A percentile compares a stretch with the other conserved stretches of the same genome.
Evolutionary conservation across 202 grass and related monocot genomes (phyloP).

Genomic region (Thinopyrum obtusiflorum): DNA sequence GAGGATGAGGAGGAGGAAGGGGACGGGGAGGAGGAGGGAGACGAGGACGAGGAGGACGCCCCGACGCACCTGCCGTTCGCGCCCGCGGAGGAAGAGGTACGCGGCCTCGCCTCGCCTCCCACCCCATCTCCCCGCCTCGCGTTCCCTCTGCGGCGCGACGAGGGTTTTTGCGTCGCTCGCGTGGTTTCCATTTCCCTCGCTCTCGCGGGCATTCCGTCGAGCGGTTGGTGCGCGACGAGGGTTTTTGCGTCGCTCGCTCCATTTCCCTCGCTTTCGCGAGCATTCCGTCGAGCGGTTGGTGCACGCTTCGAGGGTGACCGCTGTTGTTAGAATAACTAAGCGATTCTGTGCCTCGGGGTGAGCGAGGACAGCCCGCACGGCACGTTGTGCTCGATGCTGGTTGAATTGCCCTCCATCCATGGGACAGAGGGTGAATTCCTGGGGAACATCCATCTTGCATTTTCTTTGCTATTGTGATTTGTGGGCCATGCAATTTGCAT

Average conservation of each 20-base stretch:
- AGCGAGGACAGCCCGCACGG: neutral
- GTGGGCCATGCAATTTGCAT: neutral
- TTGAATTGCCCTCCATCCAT: neutral
- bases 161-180: neutral
- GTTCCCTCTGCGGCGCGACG: neutral
- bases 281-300: conserved; percentile 26
- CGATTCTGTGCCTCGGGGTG: neutral
- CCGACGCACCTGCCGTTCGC: conserved; percentile 77
- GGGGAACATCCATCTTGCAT: neutral
- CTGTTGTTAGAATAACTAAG: neutral
- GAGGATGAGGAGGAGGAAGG: neutral
- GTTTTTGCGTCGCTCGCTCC: neutral
- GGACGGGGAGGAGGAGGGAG: no score
- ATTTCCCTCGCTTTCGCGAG: neutral
- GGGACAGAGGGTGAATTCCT: neutral
- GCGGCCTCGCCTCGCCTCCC: neutral
- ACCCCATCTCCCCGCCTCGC: neutral
- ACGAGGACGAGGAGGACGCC: conserved; percentile 40
- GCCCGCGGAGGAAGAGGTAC: conserved; percentile 72
- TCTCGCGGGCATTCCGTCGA: conserved; percentile 26
- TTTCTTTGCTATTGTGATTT: neutral
- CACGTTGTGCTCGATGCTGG: neutral
- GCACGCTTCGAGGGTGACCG: neutral
- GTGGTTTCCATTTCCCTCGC: neutral
- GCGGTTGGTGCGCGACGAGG: neutral